Evolutionary conservation across 176 grass and related monocot species (phyloP).

Genomic region (Avena atlantica): DNA sequence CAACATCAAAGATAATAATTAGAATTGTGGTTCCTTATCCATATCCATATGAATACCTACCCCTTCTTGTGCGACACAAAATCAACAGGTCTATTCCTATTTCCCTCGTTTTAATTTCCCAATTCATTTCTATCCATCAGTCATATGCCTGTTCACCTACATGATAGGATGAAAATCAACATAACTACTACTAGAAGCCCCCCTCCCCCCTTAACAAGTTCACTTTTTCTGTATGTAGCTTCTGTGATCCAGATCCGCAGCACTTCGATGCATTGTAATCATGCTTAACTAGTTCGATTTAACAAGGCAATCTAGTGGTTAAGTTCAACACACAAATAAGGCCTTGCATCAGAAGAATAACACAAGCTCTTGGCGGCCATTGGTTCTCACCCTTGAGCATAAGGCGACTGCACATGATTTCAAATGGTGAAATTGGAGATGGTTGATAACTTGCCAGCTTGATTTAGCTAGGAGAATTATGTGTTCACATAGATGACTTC

Average conservation of each 20-base stretch:
- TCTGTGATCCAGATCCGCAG: background rate
- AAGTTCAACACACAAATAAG: background rate
- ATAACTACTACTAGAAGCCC: background rate
- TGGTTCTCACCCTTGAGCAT: conserved; percentile 1
- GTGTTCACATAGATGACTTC: background rate
- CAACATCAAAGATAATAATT: background rate
- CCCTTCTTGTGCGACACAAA: background rate
- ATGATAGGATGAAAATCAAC: background rate
- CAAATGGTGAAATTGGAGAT: background rate
- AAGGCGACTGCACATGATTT: background rate
- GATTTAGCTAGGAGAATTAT: background rate
- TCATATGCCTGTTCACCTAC: background rate
- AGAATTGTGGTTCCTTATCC: background rate
- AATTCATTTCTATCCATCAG: background rate
- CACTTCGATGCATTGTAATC: background rate
- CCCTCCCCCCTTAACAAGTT: background rate
- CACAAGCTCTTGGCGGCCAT: background rate
- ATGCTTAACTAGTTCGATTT: background rate
- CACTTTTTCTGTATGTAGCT: background rate
- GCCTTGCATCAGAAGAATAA: background rate
- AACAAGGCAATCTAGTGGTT: background rate
- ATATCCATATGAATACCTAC: background rate
- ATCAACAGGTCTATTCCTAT: background rate
- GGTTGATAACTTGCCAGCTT: background rate
- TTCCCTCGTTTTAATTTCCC: background rate